Base-by-base conservation (phyloP, 2,329 filamentous ascomycete genomes). In the Fusarium nygamai region DNA sequence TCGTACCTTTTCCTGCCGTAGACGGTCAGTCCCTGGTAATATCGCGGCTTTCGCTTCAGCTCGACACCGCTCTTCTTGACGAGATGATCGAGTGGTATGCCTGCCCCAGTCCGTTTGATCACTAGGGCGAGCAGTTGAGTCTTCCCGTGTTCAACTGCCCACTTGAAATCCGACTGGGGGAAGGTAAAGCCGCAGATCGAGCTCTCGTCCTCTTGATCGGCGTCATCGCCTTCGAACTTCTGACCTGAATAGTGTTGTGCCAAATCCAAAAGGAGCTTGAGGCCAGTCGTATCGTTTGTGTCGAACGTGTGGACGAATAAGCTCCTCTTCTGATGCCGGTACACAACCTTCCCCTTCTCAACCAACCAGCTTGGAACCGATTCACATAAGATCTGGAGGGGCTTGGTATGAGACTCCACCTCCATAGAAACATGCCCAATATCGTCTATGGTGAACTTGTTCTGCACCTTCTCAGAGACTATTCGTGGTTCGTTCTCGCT, bases 1-100 rank as follows among this genome's bases (percentile, higher is more conserved):
- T 66, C 77, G 36, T 80, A 85, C 85, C 84, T 84, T 78, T 95
- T 95, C 81, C 90, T 91, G 6, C 94, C 93, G 72, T 93, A 91
- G 4, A 97, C 92, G 3, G 90, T 92, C 36, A 96, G 82, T 1
- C 94, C 94, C 81, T 93, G 92, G 78, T 97, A 97, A 80, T 90
- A 93, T 24, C 88, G 88, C 2, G 93, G 90, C 80, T 92, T 93
- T 72, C 89, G 85, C 61, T 89, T 86, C 56, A 91, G 80, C 76
- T 92, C 87, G 3, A 92, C 82, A 6, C 92, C 92, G 64, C 87
- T 92, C 64, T 88, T 88, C 81, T 91, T 88, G 48, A 93, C 88
- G 11, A 96, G 82, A 24, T 89, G 84, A 54, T 92, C 88, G 1
- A 95, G 83, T 0, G 93, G 92, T 67, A 96, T 88, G 3, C 92